phyloP scores from a whole-genome alignment of 139 green algal species.

The Eudorina sp. region DNA sequence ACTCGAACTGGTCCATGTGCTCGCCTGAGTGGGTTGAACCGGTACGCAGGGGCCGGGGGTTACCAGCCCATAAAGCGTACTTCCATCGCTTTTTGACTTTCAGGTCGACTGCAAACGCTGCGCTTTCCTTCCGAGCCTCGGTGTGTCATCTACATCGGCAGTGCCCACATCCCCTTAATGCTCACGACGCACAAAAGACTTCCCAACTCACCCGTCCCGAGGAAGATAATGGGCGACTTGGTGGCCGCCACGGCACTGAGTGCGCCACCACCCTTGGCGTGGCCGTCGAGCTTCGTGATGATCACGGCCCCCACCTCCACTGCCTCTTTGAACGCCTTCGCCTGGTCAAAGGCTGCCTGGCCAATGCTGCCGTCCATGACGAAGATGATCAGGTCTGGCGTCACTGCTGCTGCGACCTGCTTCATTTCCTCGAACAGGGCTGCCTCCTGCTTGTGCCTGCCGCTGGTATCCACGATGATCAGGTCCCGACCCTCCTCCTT shows the following conservation, averaged over 20 bases:
- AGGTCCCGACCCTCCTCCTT: slow-evolving; percentile 85
- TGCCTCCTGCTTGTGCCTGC: slow-evolving; percentile 97
- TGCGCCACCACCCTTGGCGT: slow-evolving; percentile 98
- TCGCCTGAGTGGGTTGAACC: slow-evolving; percentile 77
- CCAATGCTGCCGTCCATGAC: slow-evolving; percentile 99
- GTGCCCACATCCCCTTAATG: too few relatives aligned
- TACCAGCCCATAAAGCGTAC: too few relatives aligned
- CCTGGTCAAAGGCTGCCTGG: slow-evolving; percentile 97
- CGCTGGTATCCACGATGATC: slow-evolving; percentile 98
- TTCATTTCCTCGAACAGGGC: slow-evolving; percentile 99
- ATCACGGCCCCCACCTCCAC: slow-evolving; percentile 97
- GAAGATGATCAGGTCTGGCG: slow-evolving; percentile 95
- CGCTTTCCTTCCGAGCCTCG: too few relatives aligned
- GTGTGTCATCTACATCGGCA: too few relatives aligned
- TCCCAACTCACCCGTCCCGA: slow-evolving; percentile 85
- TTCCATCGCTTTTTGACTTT: too few relatives aligned
- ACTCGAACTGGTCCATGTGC: slow-evolving; percentile 99
- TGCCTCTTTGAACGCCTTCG: slow-evolving; percentile 95
- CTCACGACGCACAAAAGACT: too few relatives aligned
- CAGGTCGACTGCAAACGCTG: too few relatives aligned
- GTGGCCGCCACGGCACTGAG: slow-evolving; percentile 95
- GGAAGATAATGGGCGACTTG: slow-evolving; percentile 95
- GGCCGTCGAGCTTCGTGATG: slow-evolving; percentile 99
- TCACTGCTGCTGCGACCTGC: slow-evolving; percentile 77
- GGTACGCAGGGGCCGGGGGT: too few relatives aligned